Base-by-base conservation (phyloP, 768 basidiomycete genomes). In the Amanita rubescens region DNA sequence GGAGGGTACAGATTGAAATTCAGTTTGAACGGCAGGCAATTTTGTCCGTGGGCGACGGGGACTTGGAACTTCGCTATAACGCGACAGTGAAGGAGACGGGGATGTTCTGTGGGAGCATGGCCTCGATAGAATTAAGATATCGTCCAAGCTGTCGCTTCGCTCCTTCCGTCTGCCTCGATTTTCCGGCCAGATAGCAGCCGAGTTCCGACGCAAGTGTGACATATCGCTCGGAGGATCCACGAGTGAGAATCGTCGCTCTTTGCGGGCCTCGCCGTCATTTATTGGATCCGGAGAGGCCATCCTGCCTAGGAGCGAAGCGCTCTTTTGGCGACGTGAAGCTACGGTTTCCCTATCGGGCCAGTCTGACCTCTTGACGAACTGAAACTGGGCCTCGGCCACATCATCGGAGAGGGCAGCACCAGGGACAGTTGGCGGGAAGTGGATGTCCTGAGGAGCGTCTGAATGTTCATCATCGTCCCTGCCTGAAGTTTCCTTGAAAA, bases 291-390 rank as follows among this genome's bases (percentile, higher is more conserved):
- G 71, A n/a, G 79, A 76, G 61, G 71, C 72, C 15, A 76, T 71
- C 17, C 79, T 74, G 54, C 85, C 81, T 51, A 86, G 64, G 19
- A 73, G 74, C 17, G 81, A 79, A 33, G 76, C 71, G 62, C 87
- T 89, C 65, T 77, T 81, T 63, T 87, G 84, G 54, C 87, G 73
- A 53, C 87, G 75, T 46, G 83, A 71, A 17, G 83, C 85, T 52
- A 82, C 85, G 5, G 79, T 72, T 69, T 89, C 89, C 37, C 85
- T 79, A 65, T 88, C 87, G 1, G 85, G 87, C 90, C 90, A 90
- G 58, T 87, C 89, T 14, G 90, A 82, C 39, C 89, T 80, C 64
- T 88, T 90, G 44, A 90, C 86, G 60, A 89, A 90, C 71, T 90
- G 80, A 62, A 82, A 90, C 62, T 83, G 78, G 15, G 86, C 77